Evolutionary conservation across 192 early-diverging fungal genomes (phyloP), one percentile per base, ranked within the genome.

Genomic region (Spizellomyces punctatus): DNA sequence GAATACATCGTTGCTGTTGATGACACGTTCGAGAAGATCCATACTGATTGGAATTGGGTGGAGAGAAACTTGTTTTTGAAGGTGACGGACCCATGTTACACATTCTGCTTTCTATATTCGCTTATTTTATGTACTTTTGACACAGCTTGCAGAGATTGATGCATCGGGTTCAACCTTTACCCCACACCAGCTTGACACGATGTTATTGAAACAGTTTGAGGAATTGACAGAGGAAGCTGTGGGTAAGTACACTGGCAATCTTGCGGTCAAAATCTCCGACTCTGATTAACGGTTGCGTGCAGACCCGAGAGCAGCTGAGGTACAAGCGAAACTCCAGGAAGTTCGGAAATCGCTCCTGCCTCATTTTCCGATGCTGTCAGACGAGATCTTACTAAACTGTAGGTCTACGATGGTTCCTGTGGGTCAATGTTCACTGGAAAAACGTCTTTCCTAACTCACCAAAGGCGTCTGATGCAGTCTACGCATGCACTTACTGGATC

Each of bases 41-140:
- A 85, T 54, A 58, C 71, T 8, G 81, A 85, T 70, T 85, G 85
- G 85, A 87, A 87, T 58, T 87, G 83, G 82, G 79, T 87, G 19
- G 85, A 87, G 67, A 49, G 69, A 44, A 85, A 87, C 58, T 71
- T 81, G 41, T 77, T 82, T 45, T 36, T 74, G 36, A 85, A 87
- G 74, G 79, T 83, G 45, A 27, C 46, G 22, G 12, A 16, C 3
- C 64, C 41, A 16, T 36, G 27, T 36, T 36, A 19, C n/a, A n/a
- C n/a, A 52, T n/a, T 0, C 16, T 55, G 2, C 16, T 3, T 55
- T 16, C 52, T 19, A 55, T 19, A 2, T 36, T 36, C 27, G 0
- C 27, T 36, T 3, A 47, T 49, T 9, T 17, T 19, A 61, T 27
- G 27, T 36, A 36, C 19, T 12, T n/a, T 16, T 6, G 42, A 12